phyloP scores from a whole-genome alignment of 192 early-diverging fungal genomes.

The Mortierella antarctica region DNA sequence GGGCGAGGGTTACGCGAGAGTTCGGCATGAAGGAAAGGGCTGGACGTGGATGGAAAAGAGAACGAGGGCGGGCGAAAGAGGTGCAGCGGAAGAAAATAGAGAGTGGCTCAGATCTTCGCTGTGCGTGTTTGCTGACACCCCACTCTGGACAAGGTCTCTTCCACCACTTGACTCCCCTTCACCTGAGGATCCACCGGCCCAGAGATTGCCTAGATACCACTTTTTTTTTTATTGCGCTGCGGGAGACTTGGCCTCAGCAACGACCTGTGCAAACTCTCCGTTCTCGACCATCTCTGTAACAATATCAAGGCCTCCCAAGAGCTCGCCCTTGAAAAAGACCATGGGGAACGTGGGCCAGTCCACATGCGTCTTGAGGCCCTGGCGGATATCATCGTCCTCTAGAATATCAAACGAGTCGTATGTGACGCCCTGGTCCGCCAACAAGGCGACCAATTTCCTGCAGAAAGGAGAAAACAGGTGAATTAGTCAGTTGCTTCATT shows the following conservation, averaged over 20 bases:
- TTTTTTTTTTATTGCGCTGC: constrained; percentile 1
- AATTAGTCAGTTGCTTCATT: background rate
- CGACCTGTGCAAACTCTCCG: constrained; percentile 74
- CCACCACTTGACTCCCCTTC: too few species aligned
- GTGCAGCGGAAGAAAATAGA: too few species aligned
- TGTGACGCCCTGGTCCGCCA: constrained; percentile 78
- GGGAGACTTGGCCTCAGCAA: constrained; percentile 60
- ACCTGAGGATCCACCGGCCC: too few species aligned
- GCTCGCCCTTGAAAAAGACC: constrained; percentile 92
- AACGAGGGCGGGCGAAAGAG: too few species aligned
- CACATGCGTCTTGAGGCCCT: constrained; percentile 88
- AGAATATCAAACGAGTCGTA: constrained; percentile 95
- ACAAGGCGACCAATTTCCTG: constrained; percentile 78
- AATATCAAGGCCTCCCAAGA: constrained; percentile 95
- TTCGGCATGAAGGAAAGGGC: too few species aligned
- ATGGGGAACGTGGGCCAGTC: constrained; percentile 98
- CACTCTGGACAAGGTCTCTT: too few species aligned
- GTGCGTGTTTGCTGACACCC: too few species aligned
- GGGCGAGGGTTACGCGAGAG: too few species aligned
- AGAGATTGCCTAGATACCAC: background rate
- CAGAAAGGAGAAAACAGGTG: background rate
- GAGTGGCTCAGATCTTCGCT: too few species aligned
- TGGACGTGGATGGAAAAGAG: too few species aligned
- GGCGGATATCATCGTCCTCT: constrained; percentile 90
- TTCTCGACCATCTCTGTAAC: constrained; percentile 89